A percentile compares a stretch with the other conserved stretches of the same genome.
Conservation (phyloP, 108 stramenopile species). For the Discostella stelligeroides region DNA sequence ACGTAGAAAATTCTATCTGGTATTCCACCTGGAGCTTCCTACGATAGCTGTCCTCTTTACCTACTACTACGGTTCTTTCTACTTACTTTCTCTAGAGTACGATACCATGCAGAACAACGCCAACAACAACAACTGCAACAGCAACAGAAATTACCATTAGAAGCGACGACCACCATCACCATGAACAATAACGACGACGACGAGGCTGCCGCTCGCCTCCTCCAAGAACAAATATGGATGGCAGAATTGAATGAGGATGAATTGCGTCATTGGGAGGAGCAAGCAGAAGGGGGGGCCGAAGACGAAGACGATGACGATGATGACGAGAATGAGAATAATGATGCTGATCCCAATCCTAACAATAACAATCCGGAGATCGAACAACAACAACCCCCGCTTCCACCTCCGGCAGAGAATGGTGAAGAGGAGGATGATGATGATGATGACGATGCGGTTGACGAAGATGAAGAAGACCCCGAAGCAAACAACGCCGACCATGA, state of each 20-base stretch:
- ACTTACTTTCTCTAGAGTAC: no score
- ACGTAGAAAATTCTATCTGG: no score
- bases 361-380: conserved; percentile 7
- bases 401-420: conserved; percentile 5
- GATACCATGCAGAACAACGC: no score
- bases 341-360: conserved; percentile 11
- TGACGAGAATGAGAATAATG: conserved; percentile 30
- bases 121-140: no score
- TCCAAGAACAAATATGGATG: conserved; percentile 49
- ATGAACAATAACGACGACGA: no score
- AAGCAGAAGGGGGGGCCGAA: no score
- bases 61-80: no score
- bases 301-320: conserved; percentile 33
- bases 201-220: conserved; percentile 38
- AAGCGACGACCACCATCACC: no score
- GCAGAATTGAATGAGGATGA: conserved; percentile 32
- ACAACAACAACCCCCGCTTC: background rate
- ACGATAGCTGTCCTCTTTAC: no score
- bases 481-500: conserved; percentile 30
- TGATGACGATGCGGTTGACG: conserved; percentile 12
- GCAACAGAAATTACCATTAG: no score
- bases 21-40: no score
- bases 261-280: conserved; percentile 11
- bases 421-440: conserved; percentile 24
- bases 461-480: conserved; percentile 29